A percentile compares a stretch with the other conserved stretches of the same genome.
Evolutionary conservation across 1,284 basidiomycete species (phyloP).

Genomic region (Hemileia vastatrix): DNA sequence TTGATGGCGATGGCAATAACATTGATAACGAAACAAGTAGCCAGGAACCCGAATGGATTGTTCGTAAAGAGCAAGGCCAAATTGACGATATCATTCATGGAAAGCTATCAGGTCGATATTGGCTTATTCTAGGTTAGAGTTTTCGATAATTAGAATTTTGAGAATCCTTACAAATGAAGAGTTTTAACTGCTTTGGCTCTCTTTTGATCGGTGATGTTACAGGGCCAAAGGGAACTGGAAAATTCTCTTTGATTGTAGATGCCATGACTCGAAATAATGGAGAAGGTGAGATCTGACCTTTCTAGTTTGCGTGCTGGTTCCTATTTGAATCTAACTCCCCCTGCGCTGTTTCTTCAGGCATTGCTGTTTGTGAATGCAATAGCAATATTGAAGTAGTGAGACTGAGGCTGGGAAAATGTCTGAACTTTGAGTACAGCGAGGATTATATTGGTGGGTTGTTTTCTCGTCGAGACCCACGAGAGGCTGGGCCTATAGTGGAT

Average conservation of each 20-base stretch:
- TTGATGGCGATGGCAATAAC: constrained; percentile 5
- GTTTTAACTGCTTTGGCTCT: background rate
- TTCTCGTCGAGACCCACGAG: constrained; percentile 17
- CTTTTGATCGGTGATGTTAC: background rate
- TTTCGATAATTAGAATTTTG: background rate
- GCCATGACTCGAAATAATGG: constrained; percentile 21
- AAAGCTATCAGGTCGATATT: constrained; percentile 19
- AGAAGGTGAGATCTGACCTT: constrained; percentile 3
- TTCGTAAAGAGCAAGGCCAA: constrained; percentile 7
- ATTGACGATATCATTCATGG: constrained; percentile 23
- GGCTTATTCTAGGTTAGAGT: constrained; percentile 17
- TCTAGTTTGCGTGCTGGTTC: background rate
- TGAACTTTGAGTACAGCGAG: constrained; percentile 22
- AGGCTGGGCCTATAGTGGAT: constrained; percentile 21
- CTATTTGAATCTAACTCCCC: background rate
- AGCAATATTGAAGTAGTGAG: constrained; percentile 20
- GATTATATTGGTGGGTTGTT: constrained; percentile 23
- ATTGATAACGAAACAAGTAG: too few relatives aligned
- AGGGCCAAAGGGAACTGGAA: constrained; percentile 22
- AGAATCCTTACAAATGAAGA: background rate
- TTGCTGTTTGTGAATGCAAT: constrained; percentile 23
- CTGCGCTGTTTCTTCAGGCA: too few relatives aligned
- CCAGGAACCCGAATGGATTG: constrained; percentile 12
- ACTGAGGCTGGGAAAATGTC: constrained; percentile 16
- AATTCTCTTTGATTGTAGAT: constrained; percentile 22